phyloP scores from a whole-genome alignment of 495 filamentous ascomycete genomes.

The Neurospora sp. region DNA sequence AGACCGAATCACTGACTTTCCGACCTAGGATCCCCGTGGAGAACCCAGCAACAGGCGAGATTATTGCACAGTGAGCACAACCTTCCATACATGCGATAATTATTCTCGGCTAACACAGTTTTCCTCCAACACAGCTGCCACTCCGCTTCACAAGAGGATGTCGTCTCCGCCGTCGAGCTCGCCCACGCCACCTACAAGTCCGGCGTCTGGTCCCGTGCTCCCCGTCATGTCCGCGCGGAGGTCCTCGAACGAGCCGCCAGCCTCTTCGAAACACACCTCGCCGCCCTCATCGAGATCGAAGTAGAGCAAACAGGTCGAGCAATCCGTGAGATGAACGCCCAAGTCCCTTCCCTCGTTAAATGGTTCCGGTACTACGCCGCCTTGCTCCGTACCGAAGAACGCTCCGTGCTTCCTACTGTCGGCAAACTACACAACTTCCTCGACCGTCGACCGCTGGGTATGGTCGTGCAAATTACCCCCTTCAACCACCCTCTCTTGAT shows the following conservation, averaged over 20 bases:
- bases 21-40: slow-evolving; percentile 23
- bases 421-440: slow-evolving; percentile 54
- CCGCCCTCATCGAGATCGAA: slow-evolving; percentile 45
- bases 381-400: slow-evolving; percentile 49
- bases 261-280: slow-evolving; percentile 38
- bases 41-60: slow-evolving; percentile 26
- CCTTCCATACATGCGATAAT: neutral
- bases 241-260: slow-evolving; percentile 47
- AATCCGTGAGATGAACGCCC: slow-evolving; percentile 55
- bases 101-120: slow-evolving; percentile 6
- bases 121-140: slow-evolving; percentile 31
- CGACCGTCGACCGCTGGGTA: slow-evolving; percentile 49
- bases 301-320: slow-evolving; percentile 52
- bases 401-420: slow-evolving; percentile 48
- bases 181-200: slow-evolving; percentile 40
- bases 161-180: slow-evolving; percentile 33
- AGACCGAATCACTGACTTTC: neutral
- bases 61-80: slow-evolving; percentile 24
- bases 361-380: slow-evolving; percentile 59
- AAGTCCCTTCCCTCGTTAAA: slow-evolving; percentile 49
- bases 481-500: slow-evolving; percentile 58
- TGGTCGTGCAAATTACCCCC: slow-evolving; percentile 54
- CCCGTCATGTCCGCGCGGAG: slow-evolving; percentile 41
- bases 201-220: slow-evolving; percentile 48
- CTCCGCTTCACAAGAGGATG: slow-evolving; percentile 38